phyloP scores from a whole-genome alignment of 2,329 filamentous ascomycete genomes.

The Aspergillus jensenii region DNA sequence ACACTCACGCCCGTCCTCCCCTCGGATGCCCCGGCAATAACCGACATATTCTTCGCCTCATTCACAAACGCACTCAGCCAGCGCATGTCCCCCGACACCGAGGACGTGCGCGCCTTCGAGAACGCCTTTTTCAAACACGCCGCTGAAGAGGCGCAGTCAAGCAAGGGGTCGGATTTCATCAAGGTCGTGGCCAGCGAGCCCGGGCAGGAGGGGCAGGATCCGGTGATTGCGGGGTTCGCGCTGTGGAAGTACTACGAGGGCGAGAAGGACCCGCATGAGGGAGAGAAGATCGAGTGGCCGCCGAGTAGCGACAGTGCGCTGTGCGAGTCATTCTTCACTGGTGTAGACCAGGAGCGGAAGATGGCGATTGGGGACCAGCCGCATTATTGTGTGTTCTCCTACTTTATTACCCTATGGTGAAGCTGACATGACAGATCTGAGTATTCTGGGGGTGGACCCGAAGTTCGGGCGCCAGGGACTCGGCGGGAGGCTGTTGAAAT shows the following conservation, averaged over 20 bases:
- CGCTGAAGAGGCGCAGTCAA: background rate
- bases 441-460: slow-evolving; percentile 11
- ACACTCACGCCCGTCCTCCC: background rate
- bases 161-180: background rate
- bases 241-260: slow-evolving; percentile 3
- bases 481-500: slow-evolving; percentile 5
- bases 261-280: background rate
- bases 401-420: background rate
- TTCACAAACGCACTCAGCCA: slow-evolving; percentile 6
- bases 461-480: slow-evolving; percentile 11
- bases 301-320: slow-evolving; percentile 6
- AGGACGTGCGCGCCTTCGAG: slow-evolving; percentile 7
- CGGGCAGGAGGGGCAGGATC: background rate
- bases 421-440: slow-evolving; percentile 1
- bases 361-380: slow-evolving; percentile 1
- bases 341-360: background rate
- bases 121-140: background rate
- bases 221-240: slow-evolving; percentile 8
- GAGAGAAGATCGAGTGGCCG: slow-evolving; percentile 1
- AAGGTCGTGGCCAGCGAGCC: slow-evolving; percentile 1
- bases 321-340: slow-evolving; percentile 7
- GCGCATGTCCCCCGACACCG: slow-evolving; percentile 8
- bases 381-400: slow-evolving; percentile 9
- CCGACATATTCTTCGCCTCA: background rate
- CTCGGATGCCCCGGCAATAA: background rate